Percentiles rank a stretch among this genome's conserved stretches.
Evolutionary conservation across 106 monocot genomes (phyloP).

Genomic region (Vanilla planifolia): DNA sequence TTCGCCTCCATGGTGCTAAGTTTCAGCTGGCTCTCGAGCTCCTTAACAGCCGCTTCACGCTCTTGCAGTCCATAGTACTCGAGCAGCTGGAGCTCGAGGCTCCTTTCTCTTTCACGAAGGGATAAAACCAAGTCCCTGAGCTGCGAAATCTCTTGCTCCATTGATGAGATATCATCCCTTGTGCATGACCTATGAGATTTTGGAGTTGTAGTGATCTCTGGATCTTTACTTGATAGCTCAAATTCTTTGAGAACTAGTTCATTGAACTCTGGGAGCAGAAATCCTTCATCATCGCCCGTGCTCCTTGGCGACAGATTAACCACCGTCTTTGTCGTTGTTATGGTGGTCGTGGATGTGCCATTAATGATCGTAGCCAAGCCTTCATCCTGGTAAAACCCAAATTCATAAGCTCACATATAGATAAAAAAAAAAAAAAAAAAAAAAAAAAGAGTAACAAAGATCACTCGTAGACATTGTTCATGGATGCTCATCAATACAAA

Average conservation of each 20-base stretch:
- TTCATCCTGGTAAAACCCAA: slow-evolving; percentile 29
- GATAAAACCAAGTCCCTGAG: slow-evolving; percentile 41
- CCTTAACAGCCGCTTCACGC: slow-evolving; percentile 32
- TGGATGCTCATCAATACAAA: too few relatives aligned
- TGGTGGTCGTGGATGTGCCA: slow-evolving; percentile 37
- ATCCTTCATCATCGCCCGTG: slow-evolving; percentile 33
- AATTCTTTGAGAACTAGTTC: slow-evolving; percentile 40
- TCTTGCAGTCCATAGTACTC: slow-evolving; percentile 38
- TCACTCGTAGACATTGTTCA: too few relatives aligned
- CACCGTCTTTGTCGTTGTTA: slow-evolving; percentile 16
- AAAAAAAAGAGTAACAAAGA: background rate
- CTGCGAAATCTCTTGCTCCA: slow-evolving; percentile 41
- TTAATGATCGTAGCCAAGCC: slow-evolving; percentile 29
- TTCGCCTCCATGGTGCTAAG: slow-evolving; percentile 40
- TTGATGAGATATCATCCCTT: slow-evolving; percentile 11
- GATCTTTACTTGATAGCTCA: slow-evolving; percentile 3
- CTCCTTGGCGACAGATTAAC: slow-evolving; percentile 29
- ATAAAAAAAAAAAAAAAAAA: too few relatives aligned
- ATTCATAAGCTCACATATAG: too few relatives aligned
- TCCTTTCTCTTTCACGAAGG: slow-evolving; percentile 49
- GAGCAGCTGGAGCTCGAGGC: slow-evolving; percentile 37
- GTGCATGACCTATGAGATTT: slow-evolving; percentile 1
- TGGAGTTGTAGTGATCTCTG: slow-evolving; percentile 3
- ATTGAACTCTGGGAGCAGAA: slow-evolving; percentile 43
- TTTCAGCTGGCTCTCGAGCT: slow-evolving; percentile 60